phyloP scores from a whole-genome alignment of 371 early-diverging fungal species.

The Apophysomyces sp. region DNA sequence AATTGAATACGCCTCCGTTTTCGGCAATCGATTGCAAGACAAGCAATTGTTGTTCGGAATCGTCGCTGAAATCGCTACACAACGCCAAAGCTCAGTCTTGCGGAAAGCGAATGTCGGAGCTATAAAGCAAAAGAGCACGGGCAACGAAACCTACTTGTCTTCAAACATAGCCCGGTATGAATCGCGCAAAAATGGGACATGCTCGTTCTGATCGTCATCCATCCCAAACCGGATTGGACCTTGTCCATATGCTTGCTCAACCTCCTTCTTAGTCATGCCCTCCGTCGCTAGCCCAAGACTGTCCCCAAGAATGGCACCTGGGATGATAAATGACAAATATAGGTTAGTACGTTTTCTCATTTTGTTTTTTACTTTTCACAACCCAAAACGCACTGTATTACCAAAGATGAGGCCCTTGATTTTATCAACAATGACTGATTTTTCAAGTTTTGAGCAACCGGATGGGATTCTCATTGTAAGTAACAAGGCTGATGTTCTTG shows the following conservation, averaged over 20 bases:
- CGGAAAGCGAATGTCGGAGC: slow-evolving; percentile 19
- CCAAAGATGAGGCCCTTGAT: slow-evolving; percentile 51
- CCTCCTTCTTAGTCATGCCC: slow-evolving; percentile 53
- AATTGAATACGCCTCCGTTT: slow-evolving; percentile 51
- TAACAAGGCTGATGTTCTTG: background rate
- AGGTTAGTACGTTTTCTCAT: background rate
- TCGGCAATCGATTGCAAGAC: slow-evolving; percentile 54
- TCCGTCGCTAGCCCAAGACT: slow-evolving; percentile 70
- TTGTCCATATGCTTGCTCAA: slow-evolving; percentile 47
- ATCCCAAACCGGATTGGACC: slow-evolving; percentile 63
- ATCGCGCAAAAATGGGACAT: slow-evolving; percentile 37
- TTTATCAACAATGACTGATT: slow-evolving; percentile 39
- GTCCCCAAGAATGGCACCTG: slow-evolving; percentile 69
- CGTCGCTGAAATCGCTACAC: slow-evolving; percentile 64
- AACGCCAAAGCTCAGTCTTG: background rate
- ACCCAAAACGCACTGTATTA: slow-evolving; percentile 13
- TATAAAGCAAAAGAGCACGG: background rate
- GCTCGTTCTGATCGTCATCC: slow-evolving; percentile 35
- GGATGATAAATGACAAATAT: background rate
- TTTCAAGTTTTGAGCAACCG: slow-evolving; percentile 42
- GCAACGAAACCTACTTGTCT: slow-evolving; percentile 34
- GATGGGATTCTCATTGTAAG: slow-evolving; percentile 43
- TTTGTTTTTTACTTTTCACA: background rate
- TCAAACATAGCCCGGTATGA: slow-evolving; percentile 35
- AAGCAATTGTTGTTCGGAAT: slow-evolving; percentile 66